phyloP scores from a whole-genome alignment of 768 basidiomycete genomes.

The Podaxis pistillaris region DNA sequence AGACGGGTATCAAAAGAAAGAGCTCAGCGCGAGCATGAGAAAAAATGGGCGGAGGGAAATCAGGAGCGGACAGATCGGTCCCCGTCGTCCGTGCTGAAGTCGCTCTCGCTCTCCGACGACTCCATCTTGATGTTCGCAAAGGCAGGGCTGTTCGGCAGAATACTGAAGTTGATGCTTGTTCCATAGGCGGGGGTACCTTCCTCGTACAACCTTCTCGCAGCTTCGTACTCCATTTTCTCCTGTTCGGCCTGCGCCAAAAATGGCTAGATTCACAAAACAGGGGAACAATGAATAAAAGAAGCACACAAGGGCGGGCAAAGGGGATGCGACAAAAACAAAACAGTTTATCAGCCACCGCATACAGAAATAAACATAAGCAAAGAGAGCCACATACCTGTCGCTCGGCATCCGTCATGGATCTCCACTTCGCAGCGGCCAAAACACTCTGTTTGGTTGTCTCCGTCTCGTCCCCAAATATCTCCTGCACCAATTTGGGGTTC shows the following conservation, averaged over 20 bases:
- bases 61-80: constrained; percentile 32
- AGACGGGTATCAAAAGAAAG: constrained; percentile 15
- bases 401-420: constrained; percentile 90
- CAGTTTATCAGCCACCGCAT: not conserved
- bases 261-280: constrained; percentile 48
- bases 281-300: constrained; percentile 18
- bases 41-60: constrained; percentile 19
- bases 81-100: constrained; percentile 53
- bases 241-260: constrained; percentile 92
- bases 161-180: constrained; percentile 80
- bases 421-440: constrained; percentile 89
- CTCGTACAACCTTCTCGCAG: constrained; percentile 82
- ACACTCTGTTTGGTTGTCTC: constrained; percentile 96
- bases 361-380: constrained; percentile 16
- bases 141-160: constrained; percentile 67
- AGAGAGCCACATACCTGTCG: constrained; percentile 63
- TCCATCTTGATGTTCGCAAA: constrained; percentile 63
- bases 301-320: not conserved
- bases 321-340: not conserved
- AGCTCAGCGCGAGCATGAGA: constrained; percentile 7
- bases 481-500: constrained; percentile 67
- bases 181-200: constrained; percentile 70
- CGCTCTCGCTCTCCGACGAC: constrained; percentile 65
- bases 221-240: constrained; percentile 93
- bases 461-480: constrained; percentile 85